These are phyloP conservation scores for Pleurozium schreberi DNA, from an alignment of 225 moss, liverwort and hornwort species.

Conservation along the genomic window DNA sequence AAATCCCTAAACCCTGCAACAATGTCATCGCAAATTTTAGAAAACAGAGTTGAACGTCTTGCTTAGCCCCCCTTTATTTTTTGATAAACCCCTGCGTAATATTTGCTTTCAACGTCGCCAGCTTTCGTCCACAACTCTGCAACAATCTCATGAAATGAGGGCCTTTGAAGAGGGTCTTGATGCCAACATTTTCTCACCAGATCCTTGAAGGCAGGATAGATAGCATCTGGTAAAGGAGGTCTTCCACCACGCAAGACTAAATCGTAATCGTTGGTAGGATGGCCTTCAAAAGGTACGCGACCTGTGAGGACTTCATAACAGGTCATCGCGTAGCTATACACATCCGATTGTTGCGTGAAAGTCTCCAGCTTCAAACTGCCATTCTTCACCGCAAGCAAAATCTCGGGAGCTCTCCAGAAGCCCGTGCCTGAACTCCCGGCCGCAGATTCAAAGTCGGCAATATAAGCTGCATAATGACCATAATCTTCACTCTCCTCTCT, in stretches of 20 bases:
- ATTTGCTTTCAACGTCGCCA: neutral
- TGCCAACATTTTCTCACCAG: neutral
- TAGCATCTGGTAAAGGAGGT: neutral
- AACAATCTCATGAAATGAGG: neutral
- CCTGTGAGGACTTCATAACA: neutral
- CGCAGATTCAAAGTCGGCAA: neutral
- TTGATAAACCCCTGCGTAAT: rapidly evolving
- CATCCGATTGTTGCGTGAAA: neutral
- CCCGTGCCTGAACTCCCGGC: neutral
- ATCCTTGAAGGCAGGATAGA: neutral
- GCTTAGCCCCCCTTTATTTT: neutral
- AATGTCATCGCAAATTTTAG: neutral
- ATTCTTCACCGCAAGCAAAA: neutral
- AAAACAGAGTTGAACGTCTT: neutral
- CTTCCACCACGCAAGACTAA: neutral
- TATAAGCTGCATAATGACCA: neutral
- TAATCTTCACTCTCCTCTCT: rapidly evolving
- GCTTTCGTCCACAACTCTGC: rapidly evolving
- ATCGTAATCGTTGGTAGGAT: neutral
- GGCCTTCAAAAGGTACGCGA: neutral
- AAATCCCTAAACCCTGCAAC: neutral
- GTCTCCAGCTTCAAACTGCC: too few relatives aligned
- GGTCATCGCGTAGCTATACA: neutral
- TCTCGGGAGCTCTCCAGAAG: neutral
- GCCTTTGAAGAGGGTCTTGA: neutral